Conservation (phyloP, 108 stramenopile species). For the Conticribra guillardii region DNA sequence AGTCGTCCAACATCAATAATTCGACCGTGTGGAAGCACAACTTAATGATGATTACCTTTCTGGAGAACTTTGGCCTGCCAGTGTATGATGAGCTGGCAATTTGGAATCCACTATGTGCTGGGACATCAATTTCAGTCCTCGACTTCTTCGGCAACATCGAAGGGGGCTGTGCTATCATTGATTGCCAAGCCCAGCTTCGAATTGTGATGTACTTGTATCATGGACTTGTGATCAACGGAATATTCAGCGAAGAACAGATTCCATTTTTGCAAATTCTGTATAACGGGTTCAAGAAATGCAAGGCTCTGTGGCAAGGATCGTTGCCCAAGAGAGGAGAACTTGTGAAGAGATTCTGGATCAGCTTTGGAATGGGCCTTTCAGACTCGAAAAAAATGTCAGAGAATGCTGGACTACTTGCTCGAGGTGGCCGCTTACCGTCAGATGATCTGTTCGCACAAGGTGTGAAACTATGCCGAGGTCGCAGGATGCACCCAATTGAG, state of each 20-base stretch:
- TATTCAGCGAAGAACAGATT: constrained; percentile 26
- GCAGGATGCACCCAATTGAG: constrained; percentile 38
- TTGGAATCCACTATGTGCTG: constrained; percentile 63
- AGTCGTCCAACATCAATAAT: constrained; percentile 9
- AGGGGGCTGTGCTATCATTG: constrained; percentile 44
- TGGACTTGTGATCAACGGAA: constrained; percentile 42
- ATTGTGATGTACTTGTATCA: constrained; percentile 56
- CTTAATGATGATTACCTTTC: constrained; percentile 15
- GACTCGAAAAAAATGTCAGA: constrained; percentile 33
- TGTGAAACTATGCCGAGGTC: not conserved
- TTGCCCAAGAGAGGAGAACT: constrained; percentile 45
- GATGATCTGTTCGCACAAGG: constrained; percentile 12
- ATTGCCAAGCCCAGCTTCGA: constrained; percentile 52
- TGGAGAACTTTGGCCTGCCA: constrained; percentile 36
- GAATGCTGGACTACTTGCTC: constrained; percentile 24
- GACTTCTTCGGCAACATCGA: constrained; percentile 52
- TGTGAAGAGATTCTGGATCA: constrained; percentile 49
- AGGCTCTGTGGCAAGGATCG: constrained; percentile 55
- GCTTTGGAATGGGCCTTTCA: constrained; percentile 31
- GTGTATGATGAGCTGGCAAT: constrained; percentile 23
- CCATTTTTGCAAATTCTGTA: constrained; percentile 44
- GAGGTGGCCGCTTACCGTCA: not conserved
- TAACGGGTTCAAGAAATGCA: constrained; percentile 38
- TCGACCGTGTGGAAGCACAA: constrained; percentile 23
- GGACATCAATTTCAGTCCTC: constrained; percentile 38